Evolutionary conservation across 257 asterid genomes (phyloP).

Genomic region (Verbena officinalis): DNA sequence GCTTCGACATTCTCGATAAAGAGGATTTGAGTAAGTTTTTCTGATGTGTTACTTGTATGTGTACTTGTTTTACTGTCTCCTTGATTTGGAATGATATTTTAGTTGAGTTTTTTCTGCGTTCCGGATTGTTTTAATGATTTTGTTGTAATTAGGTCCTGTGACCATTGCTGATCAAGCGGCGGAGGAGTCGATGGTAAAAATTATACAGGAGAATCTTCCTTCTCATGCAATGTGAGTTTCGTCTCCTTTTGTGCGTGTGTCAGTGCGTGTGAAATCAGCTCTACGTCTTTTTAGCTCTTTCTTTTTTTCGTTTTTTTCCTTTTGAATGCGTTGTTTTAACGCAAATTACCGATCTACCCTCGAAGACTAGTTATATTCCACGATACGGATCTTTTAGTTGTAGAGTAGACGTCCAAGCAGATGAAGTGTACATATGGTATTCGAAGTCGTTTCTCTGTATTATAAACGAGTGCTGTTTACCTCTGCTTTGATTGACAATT

Average conservation of each 20-base stretch:
- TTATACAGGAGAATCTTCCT: constrained; percentile 70
- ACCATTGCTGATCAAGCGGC: constrained; percentile 94
- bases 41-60: not conserved
- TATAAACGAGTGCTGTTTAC: not conserved
- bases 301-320: not conserved
- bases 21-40: constrained; percentile 72
- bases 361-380: too few relatives aligned
- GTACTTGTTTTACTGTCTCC: not conserved
- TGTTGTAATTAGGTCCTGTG: constrained; percentile 74
- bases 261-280: not conserved
- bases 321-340: not conserved
- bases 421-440: not conserved
- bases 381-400: not conserved
- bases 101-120: not conserved
- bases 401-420: not conserved
- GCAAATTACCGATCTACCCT: not conserved
- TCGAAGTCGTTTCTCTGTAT: not conserved
- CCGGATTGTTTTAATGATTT: constrained; percentile 10
- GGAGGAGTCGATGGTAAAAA: constrained; percentile 87
- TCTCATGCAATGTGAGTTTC: constrained; percentile 81
- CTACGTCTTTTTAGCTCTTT: not conserved
- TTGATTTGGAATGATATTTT: not conserved
- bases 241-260: not conserved
- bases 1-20: constrained; percentile 72
- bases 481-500: not conserved